Evolutionary conservation across 305 asterid species (phyloP).

Genomic region (Solanum hybrid): DNA sequence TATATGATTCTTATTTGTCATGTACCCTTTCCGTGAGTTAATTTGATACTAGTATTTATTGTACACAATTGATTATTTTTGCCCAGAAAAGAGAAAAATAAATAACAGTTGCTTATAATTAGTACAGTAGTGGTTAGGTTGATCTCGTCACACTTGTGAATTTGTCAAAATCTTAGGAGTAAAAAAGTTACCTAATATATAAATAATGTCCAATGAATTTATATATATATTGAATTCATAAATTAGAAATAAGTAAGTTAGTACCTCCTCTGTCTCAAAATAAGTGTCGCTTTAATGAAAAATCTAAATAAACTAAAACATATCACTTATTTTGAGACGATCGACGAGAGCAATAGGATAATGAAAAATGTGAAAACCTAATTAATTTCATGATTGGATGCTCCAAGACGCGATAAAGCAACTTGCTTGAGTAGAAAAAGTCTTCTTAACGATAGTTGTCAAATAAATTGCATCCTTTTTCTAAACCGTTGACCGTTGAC

Average conservation of each 20-base stretch:
- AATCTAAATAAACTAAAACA: background rate
- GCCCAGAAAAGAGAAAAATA: background rate
- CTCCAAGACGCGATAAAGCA: background rate
- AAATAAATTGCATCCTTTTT: background rate
- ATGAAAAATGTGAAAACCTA: background rate
- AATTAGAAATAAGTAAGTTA: background rate
- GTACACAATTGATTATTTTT: background rate
- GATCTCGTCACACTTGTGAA: background rate
- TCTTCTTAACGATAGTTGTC: background rate
- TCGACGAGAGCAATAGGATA: rapidly evolving
- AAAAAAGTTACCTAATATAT: background rate
- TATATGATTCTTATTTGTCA: background rate
- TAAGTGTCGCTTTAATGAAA: background rate
- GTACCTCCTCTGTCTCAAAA: background rate
- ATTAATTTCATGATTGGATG: background rate
- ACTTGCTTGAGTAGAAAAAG: background rate
- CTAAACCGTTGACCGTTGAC: background rate
- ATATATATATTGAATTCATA: background rate
- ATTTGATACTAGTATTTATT: background rate
- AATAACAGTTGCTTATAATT: background rate
- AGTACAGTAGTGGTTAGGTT: background rate
- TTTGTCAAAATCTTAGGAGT: background rate
- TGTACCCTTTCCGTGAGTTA: background rate
- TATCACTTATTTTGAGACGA: background rate
- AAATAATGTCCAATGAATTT: background rate